Conservation (phyloP, 768 basidiomycete species). For the Cystofilobasidium ferigula region DNA sequence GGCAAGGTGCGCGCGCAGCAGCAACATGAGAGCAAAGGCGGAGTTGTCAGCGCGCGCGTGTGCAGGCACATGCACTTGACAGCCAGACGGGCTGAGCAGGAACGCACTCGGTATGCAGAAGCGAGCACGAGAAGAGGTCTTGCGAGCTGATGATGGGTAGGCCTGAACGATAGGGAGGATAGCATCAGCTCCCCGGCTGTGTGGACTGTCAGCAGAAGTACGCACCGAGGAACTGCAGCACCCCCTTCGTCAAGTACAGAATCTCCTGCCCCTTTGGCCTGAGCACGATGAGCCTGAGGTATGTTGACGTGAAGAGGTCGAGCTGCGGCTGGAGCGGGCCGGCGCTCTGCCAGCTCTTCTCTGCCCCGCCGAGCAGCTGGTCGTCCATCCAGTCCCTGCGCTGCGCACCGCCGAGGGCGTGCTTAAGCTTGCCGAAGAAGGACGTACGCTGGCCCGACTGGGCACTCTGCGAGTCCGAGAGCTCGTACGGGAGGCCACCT, state of each 20-base stretch:
- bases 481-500: neutral
- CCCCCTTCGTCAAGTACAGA: conserved; percentile 5
- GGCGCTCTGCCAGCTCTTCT: neutral
- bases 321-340: neutral
- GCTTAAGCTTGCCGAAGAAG: neutral
- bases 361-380: neutral
- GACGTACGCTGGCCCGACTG: neutral
- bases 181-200: neutral
- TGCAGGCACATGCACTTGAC: no score
- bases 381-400: neutral
- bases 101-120: conserved; percentile 16
- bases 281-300: conserved; percentile 8
- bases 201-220: neutral
- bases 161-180: neutral
- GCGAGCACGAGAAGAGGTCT: conserved; percentile 10
- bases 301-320: conserved; percentile 12
- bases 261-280: conserved; percentile 16
- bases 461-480: neutral
- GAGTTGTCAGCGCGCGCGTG: no score
- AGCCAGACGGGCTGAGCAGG: neutral
- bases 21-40: neutral
- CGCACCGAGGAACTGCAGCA: conserved; percentile 14
- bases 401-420: neutral
- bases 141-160: conserved; percentile 10
- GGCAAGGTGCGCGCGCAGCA: no score